These are phyloP conservation scores for Wickerhamiella spandovensis DNA, from an alignment of 805 yeast species.

Conservation along the genomic window DNA sequence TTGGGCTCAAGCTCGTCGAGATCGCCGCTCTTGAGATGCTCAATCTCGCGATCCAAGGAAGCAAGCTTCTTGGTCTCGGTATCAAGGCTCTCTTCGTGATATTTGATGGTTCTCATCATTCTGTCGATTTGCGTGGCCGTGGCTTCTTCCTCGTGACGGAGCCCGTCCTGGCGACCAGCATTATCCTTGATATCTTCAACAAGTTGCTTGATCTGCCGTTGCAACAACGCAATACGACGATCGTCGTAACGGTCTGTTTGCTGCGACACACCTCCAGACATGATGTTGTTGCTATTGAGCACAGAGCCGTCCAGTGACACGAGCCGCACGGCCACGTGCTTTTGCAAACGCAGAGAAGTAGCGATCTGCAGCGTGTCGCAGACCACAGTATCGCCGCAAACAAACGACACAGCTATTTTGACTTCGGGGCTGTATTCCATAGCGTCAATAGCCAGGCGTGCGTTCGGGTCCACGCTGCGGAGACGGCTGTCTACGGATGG, in stretches of 20 bases:
- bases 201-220: constrained; percentile 8
- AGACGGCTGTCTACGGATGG: constrained; percentile 40
- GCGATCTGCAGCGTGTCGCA: constrained; percentile 64
- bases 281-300: constrained; percentile 72
- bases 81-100: constrained; percentile 2
- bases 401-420: constrained; percentile 68
- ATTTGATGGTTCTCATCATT: not conserved
- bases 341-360: constrained; percentile 55
- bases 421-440: constrained; percentile 52
- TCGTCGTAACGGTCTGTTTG: constrained; percentile 8
- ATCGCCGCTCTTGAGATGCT: constrained; percentile 1
- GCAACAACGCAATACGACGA: constrained; percentile 10
- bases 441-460: constrained; percentile 61
- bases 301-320: constrained; percentile 77
- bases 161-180: constrained; percentile 21
- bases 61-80: constrained; percentile 5
- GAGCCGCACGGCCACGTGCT: constrained; percentile 43
- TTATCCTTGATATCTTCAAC: constrained; percentile 20
- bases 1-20: not conserved
- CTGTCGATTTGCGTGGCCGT: not conserved
- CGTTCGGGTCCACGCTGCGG: constrained; percentile 27
- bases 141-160: constrained; percentile 27
- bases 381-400: constrained; percentile 65
- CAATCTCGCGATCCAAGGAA: constrained; percentile 4
- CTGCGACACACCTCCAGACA: constrained; percentile 66